Percentiles rank a stretch among this genome's conserved stretches.
Evolutionary conservation across 768 basidiomycete species (phyloP).

Genomic region (Rhodosporidiobolus odoratus): DNA sequence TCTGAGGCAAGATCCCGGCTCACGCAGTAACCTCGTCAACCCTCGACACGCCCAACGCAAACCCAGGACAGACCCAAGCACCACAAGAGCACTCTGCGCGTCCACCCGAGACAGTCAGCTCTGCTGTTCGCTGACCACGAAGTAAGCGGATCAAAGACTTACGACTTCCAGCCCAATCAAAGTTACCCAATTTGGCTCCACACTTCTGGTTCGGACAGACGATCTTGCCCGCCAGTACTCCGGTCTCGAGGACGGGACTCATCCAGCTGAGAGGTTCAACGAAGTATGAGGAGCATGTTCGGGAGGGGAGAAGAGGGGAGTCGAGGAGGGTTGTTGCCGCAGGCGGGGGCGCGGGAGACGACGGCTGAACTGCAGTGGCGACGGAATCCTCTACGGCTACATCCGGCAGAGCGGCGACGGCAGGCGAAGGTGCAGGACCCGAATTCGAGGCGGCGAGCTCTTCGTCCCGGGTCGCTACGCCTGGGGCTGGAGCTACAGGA

Average conservation of each 20-base stretch:
- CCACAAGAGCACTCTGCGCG: slow-evolving; percentile 39
- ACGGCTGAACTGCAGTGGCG: neutral
- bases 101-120: neutral
- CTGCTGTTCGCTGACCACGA: no score
- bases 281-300: slow-evolving; percentile 84
- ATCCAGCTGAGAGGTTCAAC: slow-evolving; percentile 97
- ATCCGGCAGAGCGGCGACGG: neutral
- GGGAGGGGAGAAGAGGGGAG: slow-evolving; percentile 39
- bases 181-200: slow-evolving; percentile 84
- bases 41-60: slow-evolving; percentile 33
- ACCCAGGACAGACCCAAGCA: slow-evolving; percentile 41
- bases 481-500: neutral
- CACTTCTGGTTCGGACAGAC: slow-evolving; percentile 88
- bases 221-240: slow-evolving; percentile 80
- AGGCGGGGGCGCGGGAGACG: neutral
- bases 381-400: neutral
- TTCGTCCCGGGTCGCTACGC: neutral
- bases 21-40: slow-evolving; percentile 37
- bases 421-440: neutral
- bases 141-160: neutral
- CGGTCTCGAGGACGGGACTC: slow-evolving; percentile 70
- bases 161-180: slow-evolving; percentile 79
- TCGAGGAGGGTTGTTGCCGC: neutral
- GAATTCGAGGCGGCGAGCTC: neutral
- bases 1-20: no score